Percentiles rank a stretch among this genome's conserved stretches.
phyloP scores from a whole-genome alignment of 208 protist genomes.

The Naegleria gruberi region DNA sequence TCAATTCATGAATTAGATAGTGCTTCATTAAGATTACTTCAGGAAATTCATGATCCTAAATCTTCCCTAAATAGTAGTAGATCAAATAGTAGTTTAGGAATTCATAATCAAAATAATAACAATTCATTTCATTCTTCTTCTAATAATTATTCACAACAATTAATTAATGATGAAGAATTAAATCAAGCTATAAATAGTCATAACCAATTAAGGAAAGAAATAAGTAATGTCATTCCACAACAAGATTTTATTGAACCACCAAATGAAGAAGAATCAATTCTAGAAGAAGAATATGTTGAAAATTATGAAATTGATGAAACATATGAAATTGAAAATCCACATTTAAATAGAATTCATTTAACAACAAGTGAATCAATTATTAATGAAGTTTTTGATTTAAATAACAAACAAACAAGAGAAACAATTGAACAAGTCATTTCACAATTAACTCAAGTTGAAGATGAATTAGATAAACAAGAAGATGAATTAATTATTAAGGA shows the following conservation, averaged over 20 bases:
- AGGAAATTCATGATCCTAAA: not conserved
- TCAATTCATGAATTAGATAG: too few relatives aligned
- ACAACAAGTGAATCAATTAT: not conserved
- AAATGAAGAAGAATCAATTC: not conserved
- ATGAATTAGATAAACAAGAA: not conserved
- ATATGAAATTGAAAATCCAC: not conserved
- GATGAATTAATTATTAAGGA: too few relatives aligned
- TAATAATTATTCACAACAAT: too few relatives aligned
- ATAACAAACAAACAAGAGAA: not conserved
- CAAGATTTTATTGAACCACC: not conserved
- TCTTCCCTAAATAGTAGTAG: not conserved
- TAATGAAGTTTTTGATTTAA: not conserved
- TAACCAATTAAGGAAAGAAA: not conserved
- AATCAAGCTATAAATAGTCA: too few relatives aligned
- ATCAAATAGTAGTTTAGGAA: too few relatives aligned
- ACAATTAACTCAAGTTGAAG: not conserved
- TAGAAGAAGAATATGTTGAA: not conserved
- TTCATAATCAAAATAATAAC: too few relatives aligned
- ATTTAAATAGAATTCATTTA: not conserved
- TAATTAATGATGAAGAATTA: too few relatives aligned
- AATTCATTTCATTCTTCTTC: too few relatives aligned
- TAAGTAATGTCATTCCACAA: not conserved
- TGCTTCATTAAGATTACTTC: not conserved
- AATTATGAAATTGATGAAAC: not conserved
- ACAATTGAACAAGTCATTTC: not conserved